Base-by-base conservation (phyloP, 805 yeast species). In the Starmera dryadoides region DNA sequence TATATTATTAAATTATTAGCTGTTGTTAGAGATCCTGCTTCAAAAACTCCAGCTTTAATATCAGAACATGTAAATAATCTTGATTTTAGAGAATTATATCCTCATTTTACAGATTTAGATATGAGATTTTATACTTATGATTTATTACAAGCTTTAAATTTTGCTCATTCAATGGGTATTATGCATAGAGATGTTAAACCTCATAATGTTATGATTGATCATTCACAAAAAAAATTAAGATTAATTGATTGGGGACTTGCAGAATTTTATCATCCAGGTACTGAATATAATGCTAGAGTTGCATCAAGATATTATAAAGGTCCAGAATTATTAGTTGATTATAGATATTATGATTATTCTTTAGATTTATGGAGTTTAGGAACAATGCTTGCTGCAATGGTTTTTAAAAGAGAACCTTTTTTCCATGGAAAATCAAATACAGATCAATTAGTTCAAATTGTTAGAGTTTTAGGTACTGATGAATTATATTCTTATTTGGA, bases 101-200 rank as follows among this genome's bases (percentile, higher is more conserved):
- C 96, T 20, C 78, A 80, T 38, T 81, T 89, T 52, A 69, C 78
- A 17, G 79, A 81, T 50, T 62, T 64, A 38, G 96, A 89, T 57
- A 81, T 88, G 48, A 76, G 86, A 48, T 86, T 62, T 63, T 89
- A 89, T 63, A 86, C 89, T 76, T 79, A 71, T 47, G 93, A 88
- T 63, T 68, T 89, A 47, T 70, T 89, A 52, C 73, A 69, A 41
- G 96, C 96, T 0, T 70, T 89, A 46, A 94, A 89, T 64, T 88
- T 74, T 60, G 81, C 86, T 39, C 97, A 89, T 64, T 83, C 94
- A 6, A 84, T 84, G 81, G 97, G 97, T 29, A 86, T 89, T 47
- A 87, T 87, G 82, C 96, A 87, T 62, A 71, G 96, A 58, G 96
- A 87, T 62, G 96, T 87, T 37, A 87, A 87, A 58, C 96, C 96